Percentiles rank a stretch among this genome's conserved stretches.
phyloP scores from a whole-genome alignment of 2,329 filamentous ascomycete species.

The Trichoderma harzianum region DNA sequence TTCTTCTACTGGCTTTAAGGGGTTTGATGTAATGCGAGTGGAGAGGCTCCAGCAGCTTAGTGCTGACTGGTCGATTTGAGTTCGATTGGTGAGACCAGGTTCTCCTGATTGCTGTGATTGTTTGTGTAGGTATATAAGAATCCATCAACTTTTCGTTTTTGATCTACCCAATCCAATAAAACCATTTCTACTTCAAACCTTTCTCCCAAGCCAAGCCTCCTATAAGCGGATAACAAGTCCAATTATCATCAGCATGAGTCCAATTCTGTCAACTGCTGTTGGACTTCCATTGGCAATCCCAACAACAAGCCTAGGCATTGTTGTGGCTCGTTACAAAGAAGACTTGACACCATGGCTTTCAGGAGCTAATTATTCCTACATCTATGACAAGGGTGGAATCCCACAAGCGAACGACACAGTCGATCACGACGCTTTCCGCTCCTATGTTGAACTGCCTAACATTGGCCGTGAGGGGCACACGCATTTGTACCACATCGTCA shows the following conservation, averaged over 20 bases:
- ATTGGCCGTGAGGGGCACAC: conserved; percentile 12
- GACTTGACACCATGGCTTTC: conserved; percentile 4
- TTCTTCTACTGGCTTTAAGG: background rate
- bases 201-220: background rate
- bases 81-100: background rate
- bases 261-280: background rate
- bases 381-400: conserved; percentile 13
- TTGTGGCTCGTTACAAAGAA: conserved; percentile 9
- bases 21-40: background rate
- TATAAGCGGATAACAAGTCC: background rate
- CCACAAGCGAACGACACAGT: conserved; percentile 8
- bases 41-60: background rate
- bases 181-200: too few species aligned
- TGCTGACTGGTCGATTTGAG: background rate
- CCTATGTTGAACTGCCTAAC: conserved; percentile 8
- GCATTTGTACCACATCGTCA: conserved; percentile 2
- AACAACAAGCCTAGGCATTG: conserved; percentile 4
- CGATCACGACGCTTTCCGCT: conserved; percentile 6
- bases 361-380: background rate
- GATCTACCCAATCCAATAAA: background rate
- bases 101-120: background rate
- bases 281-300: background rate
- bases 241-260: background rate
- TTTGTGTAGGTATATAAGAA: background rate
- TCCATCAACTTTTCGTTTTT: background rate